Percentiles rank a stretch among this genome's conserved stretches.
Conservation (phyloP, 164 flowering plant species). For the Vitis rupestris region DNA sequence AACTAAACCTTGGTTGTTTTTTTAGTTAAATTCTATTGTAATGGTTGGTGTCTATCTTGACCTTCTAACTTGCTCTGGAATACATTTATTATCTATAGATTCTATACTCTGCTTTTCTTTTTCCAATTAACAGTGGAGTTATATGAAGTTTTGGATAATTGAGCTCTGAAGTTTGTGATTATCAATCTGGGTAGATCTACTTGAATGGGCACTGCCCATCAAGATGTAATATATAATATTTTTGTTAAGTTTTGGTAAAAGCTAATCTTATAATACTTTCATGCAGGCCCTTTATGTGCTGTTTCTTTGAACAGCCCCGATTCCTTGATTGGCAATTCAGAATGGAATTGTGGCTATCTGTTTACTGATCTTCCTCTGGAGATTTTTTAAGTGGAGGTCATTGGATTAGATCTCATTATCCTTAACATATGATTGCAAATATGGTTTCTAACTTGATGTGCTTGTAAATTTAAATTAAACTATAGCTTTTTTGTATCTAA, state of each 20-base stretch:
- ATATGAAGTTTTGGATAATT: too few species aligned
- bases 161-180: too few species aligned
- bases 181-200: too few species aligned
- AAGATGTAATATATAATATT: too few species aligned
- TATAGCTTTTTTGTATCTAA: background rate
- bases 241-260: background rate
- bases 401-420: background rate
- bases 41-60: too few species aligned
- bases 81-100: too few species aligned
- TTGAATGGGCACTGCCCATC: too few species aligned
- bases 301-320: background rate
- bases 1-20: too few species aligned
- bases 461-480: background rate
- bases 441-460: constrained; percentile 1
- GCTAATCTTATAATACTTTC: background rate
- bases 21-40: too few species aligned
- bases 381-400: background rate
- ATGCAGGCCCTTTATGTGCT: background rate
- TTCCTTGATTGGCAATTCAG: background rate
- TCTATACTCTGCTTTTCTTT: too few species aligned
- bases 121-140: too few species aligned
- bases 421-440: background rate
- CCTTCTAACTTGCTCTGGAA: too few species aligned
- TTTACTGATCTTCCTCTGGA: background rate
- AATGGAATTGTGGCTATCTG: background rate